phyloP scores from a whole-genome alignment of 2,329 filamentous ascomycete species.

The Massarina eburnea region DNA sequence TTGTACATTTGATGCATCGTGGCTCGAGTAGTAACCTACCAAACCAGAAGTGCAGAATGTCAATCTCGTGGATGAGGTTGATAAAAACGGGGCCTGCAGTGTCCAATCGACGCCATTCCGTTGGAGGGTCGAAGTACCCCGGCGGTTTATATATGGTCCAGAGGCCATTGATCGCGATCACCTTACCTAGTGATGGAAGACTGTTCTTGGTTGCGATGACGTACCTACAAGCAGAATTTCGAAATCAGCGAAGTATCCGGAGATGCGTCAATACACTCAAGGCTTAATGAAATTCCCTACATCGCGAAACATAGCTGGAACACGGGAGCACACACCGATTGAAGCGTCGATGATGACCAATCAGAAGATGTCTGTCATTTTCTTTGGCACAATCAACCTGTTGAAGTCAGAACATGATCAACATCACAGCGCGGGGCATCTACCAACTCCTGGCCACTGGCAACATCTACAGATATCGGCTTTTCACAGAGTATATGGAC shows the following conservation, averaged over 20 bases:
- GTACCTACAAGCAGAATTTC: slow-evolving; percentile 34
- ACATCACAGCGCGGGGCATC: background rate
- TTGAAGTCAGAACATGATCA: background rate
- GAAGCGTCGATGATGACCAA: slow-evolving; percentile 63
- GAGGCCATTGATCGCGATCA: slow-evolving; percentile 57
- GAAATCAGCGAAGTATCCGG: too few species aligned
- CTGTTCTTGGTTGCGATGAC: slow-evolving; percentile 53
- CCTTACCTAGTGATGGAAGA: slow-evolving; percentile 48
- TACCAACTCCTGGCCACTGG: slow-evolving; percentile 39
- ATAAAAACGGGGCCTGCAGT: slow-evolving; percentile 56
- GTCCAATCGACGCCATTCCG: slow-evolving; percentile 51
- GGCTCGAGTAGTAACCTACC: too few species aligned
- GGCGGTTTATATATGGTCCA: slow-evolving; percentile 58
- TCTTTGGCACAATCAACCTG: slow-evolving; percentile 23
- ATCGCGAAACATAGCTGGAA: too few species aligned
- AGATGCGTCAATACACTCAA: too few species aligned
- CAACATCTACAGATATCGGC: slow-evolving; percentile 52
- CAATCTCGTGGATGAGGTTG: slow-evolving; percentile 64
- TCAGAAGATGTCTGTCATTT: slow-evolving; percentile 48
- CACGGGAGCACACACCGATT: slow-evolving; percentile 48
- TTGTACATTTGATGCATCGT: too few species aligned
- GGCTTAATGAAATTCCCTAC: too few species aligned
- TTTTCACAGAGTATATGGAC: slow-evolving; percentile 62
- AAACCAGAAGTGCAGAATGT: slow-evolving; percentile 59
- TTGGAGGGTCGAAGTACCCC: slow-evolving; percentile 53